Evolutionary conservation across 2,329 filamentous ascomycete genomes (phyloP).

Genomic region (Dactylellina haptotyla): DNA sequence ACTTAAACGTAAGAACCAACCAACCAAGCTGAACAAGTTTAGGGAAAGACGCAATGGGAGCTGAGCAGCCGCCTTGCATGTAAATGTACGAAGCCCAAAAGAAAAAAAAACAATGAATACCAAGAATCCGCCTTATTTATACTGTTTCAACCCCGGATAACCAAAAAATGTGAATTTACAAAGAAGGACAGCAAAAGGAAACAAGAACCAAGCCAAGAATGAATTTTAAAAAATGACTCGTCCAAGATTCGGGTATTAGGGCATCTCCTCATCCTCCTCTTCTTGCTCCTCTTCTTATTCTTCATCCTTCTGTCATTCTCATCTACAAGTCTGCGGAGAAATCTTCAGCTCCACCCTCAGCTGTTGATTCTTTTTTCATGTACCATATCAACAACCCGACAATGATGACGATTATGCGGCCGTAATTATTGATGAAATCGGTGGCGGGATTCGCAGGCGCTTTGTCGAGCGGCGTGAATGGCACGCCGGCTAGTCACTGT

Average conservation of each 20-base stretch:
- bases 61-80: neutral
- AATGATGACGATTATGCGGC: slow-evolving; percentile 39
- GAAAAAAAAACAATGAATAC: too few species aligned
- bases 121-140: too few species aligned
- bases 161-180: neutral
- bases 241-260: neutral
- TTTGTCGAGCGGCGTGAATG: slow-evolving; percentile 13
- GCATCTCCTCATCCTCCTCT: neutral
- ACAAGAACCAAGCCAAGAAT: neutral
- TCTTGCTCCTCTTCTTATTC: neutral
- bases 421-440: slow-evolving; percentile 45
- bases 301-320: neutral
- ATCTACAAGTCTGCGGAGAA: slow-evolving; percentile 22
- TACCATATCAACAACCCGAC: slow-evolving; percentile 44
- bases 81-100: neutral
- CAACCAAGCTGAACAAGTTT: too few species aligned
- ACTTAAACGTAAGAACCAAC: too few species aligned
- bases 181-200: neutral
- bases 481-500: slow-evolving; percentile 46
- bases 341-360: neutral
- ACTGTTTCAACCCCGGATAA: too few species aligned
- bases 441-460: slow-evolving; percentile 8
- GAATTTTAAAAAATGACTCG: neutral
- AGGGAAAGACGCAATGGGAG: too few species aligned
- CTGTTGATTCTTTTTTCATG: slow-evolving; percentile 16